Conservation (phyloP, 129 eudicot genomes). For the Tanacetum coccineum region DNA sequence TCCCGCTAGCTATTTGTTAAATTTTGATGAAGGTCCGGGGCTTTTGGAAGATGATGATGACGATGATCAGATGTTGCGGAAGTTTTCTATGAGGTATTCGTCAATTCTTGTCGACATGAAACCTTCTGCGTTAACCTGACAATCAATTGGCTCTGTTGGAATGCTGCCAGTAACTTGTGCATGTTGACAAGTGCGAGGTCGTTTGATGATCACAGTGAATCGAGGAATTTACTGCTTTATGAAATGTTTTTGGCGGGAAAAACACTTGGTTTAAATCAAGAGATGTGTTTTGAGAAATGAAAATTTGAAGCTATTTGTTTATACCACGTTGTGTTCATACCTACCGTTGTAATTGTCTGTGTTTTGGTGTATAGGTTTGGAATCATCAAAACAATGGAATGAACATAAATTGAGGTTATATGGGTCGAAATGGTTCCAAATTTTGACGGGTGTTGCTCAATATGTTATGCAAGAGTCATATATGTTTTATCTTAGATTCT, state of each 20-base stretch:
- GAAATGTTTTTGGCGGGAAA: neutral
- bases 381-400: no score
- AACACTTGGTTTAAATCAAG: neutral
- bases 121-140: conserved; percentile 24
- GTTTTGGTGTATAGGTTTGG: neutral
- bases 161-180: conserved; percentile 2
- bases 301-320: neutral
- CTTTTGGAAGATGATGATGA: conserved; percentile 32
- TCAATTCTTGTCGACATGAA: conserved; percentile 18
- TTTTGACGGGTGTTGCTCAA: no score
- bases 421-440: no score
- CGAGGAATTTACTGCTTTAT: neutral
- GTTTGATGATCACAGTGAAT: conserved; percentile 1
- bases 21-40: conserved; percentile 45
- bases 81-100: conserved; percentile 39
- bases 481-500: neutral
- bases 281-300: neutral
- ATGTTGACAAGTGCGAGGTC: conserved; percentile 1
- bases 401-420: no score
- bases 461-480: no score
- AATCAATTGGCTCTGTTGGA: conserved; percentile 8
- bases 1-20: conserved; percentile 39
- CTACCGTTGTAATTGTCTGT: no score
- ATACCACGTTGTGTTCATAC: neutral
- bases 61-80: conserved; percentile 21